These are phyloP conservation scores for Eudorina sp. DNA, from an alignment of 139 green algal species.

Conservation along the genomic window DNA sequence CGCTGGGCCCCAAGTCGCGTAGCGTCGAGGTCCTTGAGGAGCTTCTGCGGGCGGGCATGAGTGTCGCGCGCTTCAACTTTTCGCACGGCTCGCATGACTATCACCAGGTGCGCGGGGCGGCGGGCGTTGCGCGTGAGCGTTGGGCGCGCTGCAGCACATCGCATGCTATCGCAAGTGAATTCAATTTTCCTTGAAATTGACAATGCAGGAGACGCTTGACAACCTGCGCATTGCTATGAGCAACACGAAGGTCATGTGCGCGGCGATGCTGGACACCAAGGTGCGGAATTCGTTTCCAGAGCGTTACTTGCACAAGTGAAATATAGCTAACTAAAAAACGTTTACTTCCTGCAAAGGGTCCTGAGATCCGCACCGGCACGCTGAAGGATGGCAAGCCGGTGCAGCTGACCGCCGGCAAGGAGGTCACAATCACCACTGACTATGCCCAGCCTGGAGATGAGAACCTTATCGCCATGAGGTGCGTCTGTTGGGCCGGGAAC, in stretches of 20 bases:
- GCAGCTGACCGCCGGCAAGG: conserved; percentile 78
- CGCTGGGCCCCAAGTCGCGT: conserved; percentile 88
- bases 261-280: conserved; percentile 99
- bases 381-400: conserved; percentile 92
- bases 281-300: too few relatives aligned
- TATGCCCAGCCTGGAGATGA: conserved; percentile 88
- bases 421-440: conserved; percentile 96
- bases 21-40: conserved; percentile 88
- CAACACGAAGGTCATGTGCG: conserved; percentile 96
- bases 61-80: conserved; percentile 98
- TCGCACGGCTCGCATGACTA: conserved; percentile 96
- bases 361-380: conserved; percentile 97
- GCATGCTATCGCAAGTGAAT: neutral
- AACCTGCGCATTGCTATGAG: conserved; percentile 87
- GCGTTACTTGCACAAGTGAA: neutral
- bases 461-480: conserved; percentile 90
- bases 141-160: neutral
- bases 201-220: conserved; percentile 91
- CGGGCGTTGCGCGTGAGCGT: conserved; percentile 31
- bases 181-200: neutral
- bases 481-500: too few relatives aligned
- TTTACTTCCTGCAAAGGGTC: conserved; percentile 75
- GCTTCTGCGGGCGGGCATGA: conserved; percentile 94
- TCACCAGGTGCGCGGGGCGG: conserved; percentile 81
- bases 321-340: neutral